A percentile compares a stretch with the other conserved stretches of the same genome.
Conservation (phyloP, 2,329 filamentous ascomycete species). For the Arthroderma sp. region DNA sequence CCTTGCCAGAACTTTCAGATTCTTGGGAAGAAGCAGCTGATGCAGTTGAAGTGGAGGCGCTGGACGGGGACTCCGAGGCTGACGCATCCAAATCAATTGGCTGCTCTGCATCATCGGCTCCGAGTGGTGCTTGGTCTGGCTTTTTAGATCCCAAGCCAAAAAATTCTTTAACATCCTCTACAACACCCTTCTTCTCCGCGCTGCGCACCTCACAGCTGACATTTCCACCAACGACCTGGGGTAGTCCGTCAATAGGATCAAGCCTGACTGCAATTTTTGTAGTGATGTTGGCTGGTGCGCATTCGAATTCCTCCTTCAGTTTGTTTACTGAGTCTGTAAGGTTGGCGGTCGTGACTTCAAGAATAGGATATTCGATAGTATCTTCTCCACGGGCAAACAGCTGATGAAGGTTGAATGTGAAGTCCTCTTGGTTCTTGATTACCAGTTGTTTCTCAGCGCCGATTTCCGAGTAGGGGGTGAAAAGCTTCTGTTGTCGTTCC, state of each 20-base stretch:
- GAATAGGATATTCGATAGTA: constrained; percentile 45
- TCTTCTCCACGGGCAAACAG: constrained; percentile 39
- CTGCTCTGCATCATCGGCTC: constrained; percentile 42
- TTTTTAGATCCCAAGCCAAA: constrained; percentile 92
- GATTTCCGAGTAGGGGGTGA: constrained; percentile 61
- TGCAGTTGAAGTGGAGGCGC: constrained; percentile 20
- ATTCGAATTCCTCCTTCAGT: constrained; percentile 66
- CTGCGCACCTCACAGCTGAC: constrained; percentile 76
- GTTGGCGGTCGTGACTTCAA: constrained; percentile 64
- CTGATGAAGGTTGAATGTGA: constrained; percentile 69
- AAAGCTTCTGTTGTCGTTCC: constrained; percentile 66
- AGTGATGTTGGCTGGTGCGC: constrained; percentile 60
- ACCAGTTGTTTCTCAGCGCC: constrained; percentile 73
- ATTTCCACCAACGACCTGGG: constrained; percentile 60
- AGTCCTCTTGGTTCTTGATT: constrained; percentile 70
- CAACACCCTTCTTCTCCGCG: constrained; percentile 59
- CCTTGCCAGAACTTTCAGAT: constrained; percentile 24
- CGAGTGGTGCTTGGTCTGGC: constrained; percentile 60
- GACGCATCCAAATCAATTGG: constrained; percentile 33
- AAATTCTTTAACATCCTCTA: constrained; percentile 90
- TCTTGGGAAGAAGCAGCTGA: constrained; percentile 33
- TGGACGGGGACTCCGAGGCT: constrained; percentile 32
- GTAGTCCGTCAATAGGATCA: constrained; percentile 59
- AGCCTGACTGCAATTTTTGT: constrained; percentile 69
- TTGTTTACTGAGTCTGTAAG: constrained; percentile 69